These are phyloP conservation scores for Corynespora cassiicola DNA, from an alignment of 2,329 filamentous ascomycete species.

Conservation along the genomic window DNA sequence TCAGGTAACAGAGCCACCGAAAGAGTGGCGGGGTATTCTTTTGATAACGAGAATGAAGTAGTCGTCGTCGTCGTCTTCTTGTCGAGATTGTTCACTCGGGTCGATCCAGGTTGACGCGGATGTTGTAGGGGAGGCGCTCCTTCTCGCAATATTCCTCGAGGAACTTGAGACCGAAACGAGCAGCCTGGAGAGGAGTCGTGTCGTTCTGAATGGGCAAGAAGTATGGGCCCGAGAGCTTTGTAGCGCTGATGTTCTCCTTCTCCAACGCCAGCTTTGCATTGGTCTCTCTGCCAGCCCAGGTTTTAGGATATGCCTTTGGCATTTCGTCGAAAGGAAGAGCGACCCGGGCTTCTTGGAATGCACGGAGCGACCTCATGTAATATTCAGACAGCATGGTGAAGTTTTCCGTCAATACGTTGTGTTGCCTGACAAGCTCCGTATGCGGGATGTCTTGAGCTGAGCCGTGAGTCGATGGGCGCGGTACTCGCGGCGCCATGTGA, in stretches of 20 bases:
- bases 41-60: too few relatives aligned
- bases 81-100: conserved; percentile 29
- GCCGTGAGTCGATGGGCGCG: conserved; percentile 28
- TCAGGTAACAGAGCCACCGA: too few relatives aligned
- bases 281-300: conserved; percentile 39
- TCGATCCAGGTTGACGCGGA: conserved; percentile 36
- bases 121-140: conserved; percentile 30
- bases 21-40: too few relatives aligned
- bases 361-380: conserved; percentile 29
- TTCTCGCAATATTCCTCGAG: conserved; percentile 51
- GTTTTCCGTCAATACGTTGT: conserved; percentile 27
- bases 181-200: conserved; percentile 52
- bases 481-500: conserved; percentile 36
- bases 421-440: conserved; percentile 30
- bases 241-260: conserved; percentile 41
- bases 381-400: conserved; percentile 35
- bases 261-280: conserved; percentile 27
- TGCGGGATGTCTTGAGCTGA: conserved; percentile 33
- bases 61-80: too few relatives aligned
- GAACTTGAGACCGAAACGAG: conserved; percentile 51
- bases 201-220: conserved; percentile 49
- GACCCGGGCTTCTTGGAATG: conserved; percentile 33
- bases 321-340: conserved; percentile 44
- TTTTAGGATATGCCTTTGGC: conserved; percentile 44
- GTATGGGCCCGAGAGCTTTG: conserved; percentile 45